Conservation (phyloP, 306 rosid species). For the Rosa multiflora region DNA sequence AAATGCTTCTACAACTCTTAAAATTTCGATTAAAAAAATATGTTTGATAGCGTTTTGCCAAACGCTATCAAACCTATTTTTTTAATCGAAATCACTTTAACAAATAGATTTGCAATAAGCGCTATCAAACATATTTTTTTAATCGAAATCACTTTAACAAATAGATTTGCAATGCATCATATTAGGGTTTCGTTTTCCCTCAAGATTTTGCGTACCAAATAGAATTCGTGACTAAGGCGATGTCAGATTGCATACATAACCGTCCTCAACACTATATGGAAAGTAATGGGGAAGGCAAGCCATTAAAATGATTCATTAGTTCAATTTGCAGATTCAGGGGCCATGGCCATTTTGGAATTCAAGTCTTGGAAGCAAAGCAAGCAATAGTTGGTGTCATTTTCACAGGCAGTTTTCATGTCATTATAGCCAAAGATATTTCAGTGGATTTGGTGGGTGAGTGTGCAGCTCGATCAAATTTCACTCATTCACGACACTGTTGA, state of each 20-base stretch:
- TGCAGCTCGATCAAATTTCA: slow-evolving; percentile 13
- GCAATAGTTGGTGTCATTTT: slow-evolving; percentile 34
- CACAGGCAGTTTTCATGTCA: slow-evolving; percentile 39
- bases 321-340: not conserved
- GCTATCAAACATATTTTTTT: too few relatives aligned
- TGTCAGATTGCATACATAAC: not conserved
- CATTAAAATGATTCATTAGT: slow-evolving; percentile 13
- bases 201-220: not conserved
- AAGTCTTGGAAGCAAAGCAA: slow-evolving; percentile 14
- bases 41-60: too few relatives aligned
- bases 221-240: not conserved
- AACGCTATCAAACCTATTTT: too few relatives aligned
- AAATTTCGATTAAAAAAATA: too few relatives aligned
- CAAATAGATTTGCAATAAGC: too few relatives aligned
- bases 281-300: slow-evolving; percentile 14
- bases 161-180: not conserved
- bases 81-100: too few relatives aligned
- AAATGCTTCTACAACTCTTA: too few relatives aligned
- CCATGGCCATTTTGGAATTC: slow-evolving; percentile 6
- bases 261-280: slow-evolving; percentile 21
- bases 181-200: not conserved
- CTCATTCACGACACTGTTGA: slow-evolving; percentile 46
- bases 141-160: too few relatives aligned
- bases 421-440: slow-evolving; percentile 34
- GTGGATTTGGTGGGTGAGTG: slow-evolving; percentile 44